A percentile compares a stretch with the other conserved stretches of the same genome.
Evolutionary conservation across 23 red algal species (phyloP).

Genomic region (Gracilaria domingensis): DNA sequence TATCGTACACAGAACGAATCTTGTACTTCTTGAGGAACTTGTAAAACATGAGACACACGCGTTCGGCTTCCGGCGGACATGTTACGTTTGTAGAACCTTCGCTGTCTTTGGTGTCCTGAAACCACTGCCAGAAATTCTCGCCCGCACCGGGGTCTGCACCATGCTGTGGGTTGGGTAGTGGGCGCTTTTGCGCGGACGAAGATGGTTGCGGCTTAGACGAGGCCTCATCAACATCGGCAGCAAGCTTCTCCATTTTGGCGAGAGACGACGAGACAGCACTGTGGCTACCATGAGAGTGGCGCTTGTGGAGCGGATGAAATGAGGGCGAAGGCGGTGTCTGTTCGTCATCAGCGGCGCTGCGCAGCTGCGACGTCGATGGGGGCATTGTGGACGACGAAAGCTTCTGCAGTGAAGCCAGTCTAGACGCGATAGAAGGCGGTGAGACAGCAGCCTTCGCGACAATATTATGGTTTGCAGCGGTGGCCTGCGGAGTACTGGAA

Average conservation of each 20-base stretch:
- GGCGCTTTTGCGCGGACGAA: background rate
- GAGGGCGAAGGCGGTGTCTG: background rate
- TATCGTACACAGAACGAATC: conserved; percentile 70
- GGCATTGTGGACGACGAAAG: background rate
- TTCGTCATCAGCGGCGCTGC: background rate
- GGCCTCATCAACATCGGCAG: background rate
- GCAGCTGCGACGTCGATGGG: background rate
- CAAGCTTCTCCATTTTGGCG: background rate
- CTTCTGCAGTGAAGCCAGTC: conserved; percentile 1
- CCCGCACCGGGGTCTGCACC: conserved; percentile 67
- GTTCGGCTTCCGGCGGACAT: conserved; percentile 55
- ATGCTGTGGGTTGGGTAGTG: background rate
- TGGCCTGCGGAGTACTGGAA: background rate
- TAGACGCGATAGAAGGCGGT: background rate
- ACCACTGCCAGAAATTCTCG: conserved; percentile 88
- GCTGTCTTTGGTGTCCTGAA: conserved; percentile 80
- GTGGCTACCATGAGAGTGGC: background rate
- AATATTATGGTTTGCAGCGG: background rate
- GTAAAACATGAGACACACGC: conserved; percentile 78
- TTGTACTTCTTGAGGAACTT: conserved; percentile 83
- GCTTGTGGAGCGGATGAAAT: background rate
- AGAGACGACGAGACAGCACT: background rate
- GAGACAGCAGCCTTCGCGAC: conserved; percentile 27
- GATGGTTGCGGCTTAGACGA: background rate
- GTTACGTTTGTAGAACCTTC: conserved; percentile 28